phyloP scores from a whole-genome alignment of 2,329 filamentous ascomycete species.

The Periconia sp. region DNA sequence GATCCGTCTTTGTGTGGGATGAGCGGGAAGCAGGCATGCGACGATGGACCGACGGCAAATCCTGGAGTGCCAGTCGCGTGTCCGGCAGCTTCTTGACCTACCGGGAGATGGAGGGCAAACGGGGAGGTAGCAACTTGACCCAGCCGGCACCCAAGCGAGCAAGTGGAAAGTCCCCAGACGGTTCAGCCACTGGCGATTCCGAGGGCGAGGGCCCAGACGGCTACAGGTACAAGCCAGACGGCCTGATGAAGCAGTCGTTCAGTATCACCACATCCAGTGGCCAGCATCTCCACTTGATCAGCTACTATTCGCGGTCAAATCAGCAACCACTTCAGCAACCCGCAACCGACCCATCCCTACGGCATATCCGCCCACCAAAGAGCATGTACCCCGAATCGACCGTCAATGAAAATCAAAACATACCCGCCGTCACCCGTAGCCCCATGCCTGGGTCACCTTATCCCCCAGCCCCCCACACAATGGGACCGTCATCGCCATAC shows the following conservation, averaged over 20 bases:
- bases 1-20: conserved; percentile 99
- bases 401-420: conserved; percentile 80
- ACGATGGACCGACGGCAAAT: conserved; percentile 98
- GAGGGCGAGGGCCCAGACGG: conserved; percentile 67
- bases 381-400: conserved; percentile 98
- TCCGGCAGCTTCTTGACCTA: conserved; percentile 98
- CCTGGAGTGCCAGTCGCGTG: conserved; percentile 96
- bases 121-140: conserved; percentile 74
- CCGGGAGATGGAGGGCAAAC: conserved; percentile 98
- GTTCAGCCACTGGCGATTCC: conserved; percentile 79
- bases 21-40: conserved; percentile 98
- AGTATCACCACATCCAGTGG: conserved; percentile 92
- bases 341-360: conserved; percentile 77
- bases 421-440: conserved; percentile 79
- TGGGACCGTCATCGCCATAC: conserved; percentile 62
- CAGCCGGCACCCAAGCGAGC: conserved; percentile 45
- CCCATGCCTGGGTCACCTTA: conserved; percentile 68
- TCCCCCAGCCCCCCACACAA: conserved; percentile 56
- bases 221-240: conserved; percentile 74
- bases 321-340: conserved; percentile 80
- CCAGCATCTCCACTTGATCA: conserved; percentile 96
- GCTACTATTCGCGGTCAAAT: conserved; percentile 87
- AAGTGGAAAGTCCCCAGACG: conserved; percentile 80
- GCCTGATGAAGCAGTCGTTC: conserved; percentile 99
- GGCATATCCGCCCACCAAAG: conserved; percentile 84